Evolutionary conservation across 208 protist species (phyloP).

Genomic region (Leptomonas pyrrhocoris): DNA sequence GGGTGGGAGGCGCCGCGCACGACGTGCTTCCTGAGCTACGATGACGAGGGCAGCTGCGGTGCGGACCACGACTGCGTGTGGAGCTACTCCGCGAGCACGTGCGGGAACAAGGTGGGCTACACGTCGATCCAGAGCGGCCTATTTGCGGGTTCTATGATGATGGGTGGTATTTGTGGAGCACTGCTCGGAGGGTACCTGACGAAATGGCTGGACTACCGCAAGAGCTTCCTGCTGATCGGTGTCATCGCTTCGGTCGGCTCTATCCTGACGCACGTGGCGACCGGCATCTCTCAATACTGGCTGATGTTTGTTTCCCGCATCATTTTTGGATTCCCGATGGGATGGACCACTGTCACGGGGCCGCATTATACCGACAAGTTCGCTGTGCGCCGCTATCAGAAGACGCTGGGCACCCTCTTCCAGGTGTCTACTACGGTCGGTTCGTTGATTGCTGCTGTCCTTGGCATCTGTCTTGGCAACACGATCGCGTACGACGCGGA

Average conservation of each 20-base stretch:
- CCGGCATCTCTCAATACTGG: slow-evolving; percentile 43
- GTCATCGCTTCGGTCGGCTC: slow-evolving; percentile 31
- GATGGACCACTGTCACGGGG: slow-evolving; percentile 33
- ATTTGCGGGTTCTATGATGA: slow-evolving; percentile 64
- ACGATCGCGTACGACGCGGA: slow-evolving; percentile 35
- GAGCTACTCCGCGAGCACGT: slow-evolving; percentile 36
- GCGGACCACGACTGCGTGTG: slow-evolving; percentile 34
- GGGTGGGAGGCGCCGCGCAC: slow-evolving; percentile 30
- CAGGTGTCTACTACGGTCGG: slow-evolving; percentile 58
- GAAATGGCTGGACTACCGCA: slow-evolving; percentile 42
- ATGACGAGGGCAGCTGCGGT: slow-evolving; percentile 25
- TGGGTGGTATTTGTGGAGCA: slow-evolving; percentile 59
- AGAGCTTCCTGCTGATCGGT: slow-evolving; percentile 49
- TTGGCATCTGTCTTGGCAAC: slow-evolving; percentile 49
- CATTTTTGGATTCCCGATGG: slow-evolving; percentile 53
- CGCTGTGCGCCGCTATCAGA: slow-evolving; percentile 13
- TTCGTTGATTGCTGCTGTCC: slow-evolving; percentile 46
- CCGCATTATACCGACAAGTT: slow-evolving; percentile 65
- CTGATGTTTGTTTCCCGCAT: slow-evolving; percentile 55
- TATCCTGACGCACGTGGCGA: slow-evolving; percentile 46
- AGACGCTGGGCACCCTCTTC: slow-evolving; percentile 50
- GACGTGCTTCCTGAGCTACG: slow-evolving; percentile 43
- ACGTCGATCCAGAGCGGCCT: slow-evolving; percentile 46
- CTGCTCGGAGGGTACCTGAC: slow-evolving; percentile 39
- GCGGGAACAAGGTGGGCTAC: slow-evolving; percentile 50